Conservation (phyloP, 2,329 filamentous ascomycete species). For the Aspergillus tanneri region DNA sequence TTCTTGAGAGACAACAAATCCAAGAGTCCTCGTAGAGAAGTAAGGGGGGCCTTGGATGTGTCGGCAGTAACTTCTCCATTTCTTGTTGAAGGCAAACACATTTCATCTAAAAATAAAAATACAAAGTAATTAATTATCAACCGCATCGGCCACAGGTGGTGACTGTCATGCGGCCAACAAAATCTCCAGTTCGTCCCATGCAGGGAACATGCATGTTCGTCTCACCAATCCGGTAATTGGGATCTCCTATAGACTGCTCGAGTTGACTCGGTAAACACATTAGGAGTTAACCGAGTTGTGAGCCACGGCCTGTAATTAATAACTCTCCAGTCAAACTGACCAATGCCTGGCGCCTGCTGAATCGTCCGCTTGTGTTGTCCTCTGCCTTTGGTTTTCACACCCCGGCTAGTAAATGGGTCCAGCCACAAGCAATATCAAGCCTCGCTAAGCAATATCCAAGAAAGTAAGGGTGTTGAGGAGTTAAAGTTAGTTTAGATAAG, state of each 20-base stretch:
- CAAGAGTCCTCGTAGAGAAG: no score
- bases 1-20: no score
- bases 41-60: no score
- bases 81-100: no score
- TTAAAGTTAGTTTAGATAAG: slow-evolving; percentile 5
- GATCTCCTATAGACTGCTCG: neutral
- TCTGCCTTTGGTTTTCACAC: neutral
- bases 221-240: neutral
- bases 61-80: no score
- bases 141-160: neutral
- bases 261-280: neutral
- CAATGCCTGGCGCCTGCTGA: neutral
- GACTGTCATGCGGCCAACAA: neutral
- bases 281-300: neutral
- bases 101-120: neutral
- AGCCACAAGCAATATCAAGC: neutral
- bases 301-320: neutral
- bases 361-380: no score
- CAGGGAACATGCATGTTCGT: neutral
- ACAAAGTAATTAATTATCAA: neutral
- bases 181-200: neutral
- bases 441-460: slow-evolving; percentile 5
- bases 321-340: neutral
- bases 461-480: neutral
- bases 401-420: neutral